Conservation (phyloP, 2,329 filamentous ascomycete species). For the Verruconis gallopava region DNA sequence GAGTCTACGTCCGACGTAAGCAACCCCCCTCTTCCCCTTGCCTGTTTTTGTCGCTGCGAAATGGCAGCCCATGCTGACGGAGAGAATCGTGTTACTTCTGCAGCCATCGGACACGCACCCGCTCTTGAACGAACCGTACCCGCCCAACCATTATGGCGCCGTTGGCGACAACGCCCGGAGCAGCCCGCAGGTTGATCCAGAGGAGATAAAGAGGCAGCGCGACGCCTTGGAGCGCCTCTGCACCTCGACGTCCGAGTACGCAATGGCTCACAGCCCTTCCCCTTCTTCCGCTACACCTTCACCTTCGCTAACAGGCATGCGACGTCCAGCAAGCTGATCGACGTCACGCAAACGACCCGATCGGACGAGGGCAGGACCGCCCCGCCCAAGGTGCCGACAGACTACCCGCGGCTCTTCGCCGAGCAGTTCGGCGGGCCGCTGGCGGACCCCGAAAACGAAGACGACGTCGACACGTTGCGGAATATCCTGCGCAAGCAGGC, state of each 20-base stretch:
- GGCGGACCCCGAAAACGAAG: background rate
- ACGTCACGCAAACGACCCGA: conserved; percentile 31
- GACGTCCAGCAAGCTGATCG: conserved; percentile 34
- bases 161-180: conserved; percentile 21
- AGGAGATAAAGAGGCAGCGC: conserved; percentile 34
- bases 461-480: background rate
- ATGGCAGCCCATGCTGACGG: conserved; percentile 29
- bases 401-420: conserved; percentile 30
- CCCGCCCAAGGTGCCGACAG: conserved; percentile 21
- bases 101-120: conserved; percentile 34
- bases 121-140: conserved; percentile 31
- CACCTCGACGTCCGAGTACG: conserved; percentile 35
- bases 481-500: background rate
- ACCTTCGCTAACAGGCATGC: conserved; percentile 5
- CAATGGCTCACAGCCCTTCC: too few relatives aligned
- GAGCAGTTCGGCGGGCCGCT: conserved; percentile 22
- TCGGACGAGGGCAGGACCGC: conserved; percentile 18
- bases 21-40: conserved; percentile 25
- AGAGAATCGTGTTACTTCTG: conserved; percentile 30
- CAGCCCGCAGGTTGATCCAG: conserved; percentile 31
- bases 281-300: conserved; percentile 1
- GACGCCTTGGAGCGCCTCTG: conserved; percentile 37
- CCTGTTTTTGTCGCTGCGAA: conserved; percentile 37
- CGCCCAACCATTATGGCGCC: conserved; percentile 33
- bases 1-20: conserved; percentile 32